Evolutionary conservation across 164 flowering plant species (phyloP).

Genomic region (Liquidambar formosana): DNA sequence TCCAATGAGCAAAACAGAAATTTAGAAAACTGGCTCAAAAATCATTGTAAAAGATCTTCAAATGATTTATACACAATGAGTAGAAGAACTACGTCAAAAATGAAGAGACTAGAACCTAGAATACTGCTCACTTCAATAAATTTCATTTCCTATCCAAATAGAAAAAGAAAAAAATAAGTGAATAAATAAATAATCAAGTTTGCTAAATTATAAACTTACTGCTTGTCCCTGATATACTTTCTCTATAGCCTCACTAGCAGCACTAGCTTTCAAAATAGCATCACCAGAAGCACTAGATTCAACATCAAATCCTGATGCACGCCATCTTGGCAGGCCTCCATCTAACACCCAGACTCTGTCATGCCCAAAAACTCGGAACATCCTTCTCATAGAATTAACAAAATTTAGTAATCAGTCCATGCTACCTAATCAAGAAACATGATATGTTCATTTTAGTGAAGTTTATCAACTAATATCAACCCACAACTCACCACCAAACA

Average conservation of each 20-base stretch:
- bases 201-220: constrained; percentile 36
- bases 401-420: constrained; percentile 7
- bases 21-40: no score
- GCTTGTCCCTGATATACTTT: constrained; percentile 81
- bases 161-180: not conserved
- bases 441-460: not conserved
- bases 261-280: constrained; percentile 96
- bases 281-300: constrained; percentile 99
- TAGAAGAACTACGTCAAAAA: no score
- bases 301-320: constrained; percentile 96
- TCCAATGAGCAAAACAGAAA: no score
- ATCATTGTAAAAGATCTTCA: not conserved
- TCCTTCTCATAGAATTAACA: constrained; percentile 53
- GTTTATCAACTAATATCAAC: not conserved
- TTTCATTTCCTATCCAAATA: no score
- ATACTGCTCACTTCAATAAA: not conserved
- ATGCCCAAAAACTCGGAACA: constrained; percentile 99
- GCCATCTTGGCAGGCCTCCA: constrained; percentile 98
- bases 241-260: constrained; percentile 97
- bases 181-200: not conserved
- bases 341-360: constrained; percentile 94
- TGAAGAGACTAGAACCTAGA: not conserved
- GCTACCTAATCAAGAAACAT: constrained; percentile 2
- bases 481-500: constrained; percentile 89
- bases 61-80: not conserved